A percentile compares a stretch with the other conserved stretches of the same genome.
Evolutionary conservation across 1,284 basidiomycete species (phyloP).

Genomic region (Marasmius sp.): DNA sequence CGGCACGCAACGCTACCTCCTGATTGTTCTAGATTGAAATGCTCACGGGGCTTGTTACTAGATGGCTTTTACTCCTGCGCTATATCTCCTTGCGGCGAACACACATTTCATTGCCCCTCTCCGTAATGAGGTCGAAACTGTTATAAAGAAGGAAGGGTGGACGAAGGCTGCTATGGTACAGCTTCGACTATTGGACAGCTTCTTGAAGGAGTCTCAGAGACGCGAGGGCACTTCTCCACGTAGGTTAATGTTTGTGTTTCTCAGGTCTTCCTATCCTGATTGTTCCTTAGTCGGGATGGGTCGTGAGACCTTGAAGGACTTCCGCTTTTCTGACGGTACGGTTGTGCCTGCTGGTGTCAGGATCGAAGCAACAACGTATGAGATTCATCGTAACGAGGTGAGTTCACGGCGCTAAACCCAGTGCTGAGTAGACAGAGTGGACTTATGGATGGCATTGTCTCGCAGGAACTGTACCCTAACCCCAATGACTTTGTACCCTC

Average conservation of each 20-base stretch:
- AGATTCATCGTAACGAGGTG: slow-evolving; percentile 19
- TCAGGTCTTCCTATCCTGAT: neutral
- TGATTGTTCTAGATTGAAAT: neutral
- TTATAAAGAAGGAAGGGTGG: slow-evolving; percentile 39
- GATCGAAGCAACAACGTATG: slow-evolving; percentile 16
- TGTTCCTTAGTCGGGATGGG: slow-evolving; percentile 17
- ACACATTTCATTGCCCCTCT: slow-evolving; percentile 38
- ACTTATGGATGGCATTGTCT: neutral
- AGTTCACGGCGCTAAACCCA: neutral
- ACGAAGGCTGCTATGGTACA: slow-evolving; percentile 36
- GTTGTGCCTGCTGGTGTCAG: slow-evolving; percentile 25
- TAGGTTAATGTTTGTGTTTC: slow-evolving; percentile 2
- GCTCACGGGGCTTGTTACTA: neutral
- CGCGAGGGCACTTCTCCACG: slow-evolving; percentile 11
- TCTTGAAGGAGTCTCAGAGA: slow-evolving; percentile 27
- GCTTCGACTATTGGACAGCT: slow-evolving; percentile 42
- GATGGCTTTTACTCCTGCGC: slow-evolving; percentile 31
- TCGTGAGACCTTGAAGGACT: slow-evolving; percentile 22
- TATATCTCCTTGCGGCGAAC: slow-evolving; percentile 39
- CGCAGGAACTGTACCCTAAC: slow-evolving; percentile 17
- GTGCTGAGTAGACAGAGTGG: too few species aligned
- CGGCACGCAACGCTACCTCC: slow-evolving; percentile 14
- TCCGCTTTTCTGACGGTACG: slow-evolving; percentile 31
- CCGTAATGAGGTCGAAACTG: slow-evolving; percentile 40
- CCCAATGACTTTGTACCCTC: slow-evolving; percentile 2